A percentile compares a stretch with the other conserved stretches of the same genome.
These are phyloP conservation scores for Leishmania aethiopica DNA, from an alignment of 208 protist species.

Conservation along the genomic window DNA sequence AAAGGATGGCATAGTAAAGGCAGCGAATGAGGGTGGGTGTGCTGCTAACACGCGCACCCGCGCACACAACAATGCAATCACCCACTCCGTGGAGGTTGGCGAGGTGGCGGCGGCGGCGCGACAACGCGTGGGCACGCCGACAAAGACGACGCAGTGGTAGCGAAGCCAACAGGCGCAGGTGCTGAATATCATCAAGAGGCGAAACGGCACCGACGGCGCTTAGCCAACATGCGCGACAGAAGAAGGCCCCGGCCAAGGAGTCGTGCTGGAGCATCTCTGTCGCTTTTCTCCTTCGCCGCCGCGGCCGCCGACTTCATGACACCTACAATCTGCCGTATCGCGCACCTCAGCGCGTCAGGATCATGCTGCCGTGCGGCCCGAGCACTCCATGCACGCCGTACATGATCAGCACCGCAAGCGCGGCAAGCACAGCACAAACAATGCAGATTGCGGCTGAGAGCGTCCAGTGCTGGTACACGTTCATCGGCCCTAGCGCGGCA, in stretches of 20 bases:
- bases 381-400: constrained; percentile 30
- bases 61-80: neutral
- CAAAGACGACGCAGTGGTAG: neutral
- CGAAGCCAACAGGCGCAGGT: neutral
- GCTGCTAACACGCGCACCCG: neutral
- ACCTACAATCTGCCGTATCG: neutral
- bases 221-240: neutral
- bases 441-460: constrained; percentile 37
- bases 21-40: too few species aligned
- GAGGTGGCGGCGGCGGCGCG: neutral
- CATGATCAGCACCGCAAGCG: constrained; percentile 33
- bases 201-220: neutral
- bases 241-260: neutral
- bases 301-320: neutral
- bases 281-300: neutral
- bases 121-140: neutral
- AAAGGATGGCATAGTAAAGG: neutral
- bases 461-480: constrained; percentile 45
- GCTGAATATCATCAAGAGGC: neutral
- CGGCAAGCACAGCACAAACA: constrained; percentile 25
- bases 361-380: constrained; percentile 22
- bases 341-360: constrained; percentile 15
- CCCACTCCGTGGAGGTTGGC: neutral
- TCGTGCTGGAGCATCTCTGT: neutral
- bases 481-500: constrained; percentile 38